Evolutionary conservation across 495 filamentous ascomycete genomes (phyloP).

Genomic region (Penicillium fimorum): DNA sequence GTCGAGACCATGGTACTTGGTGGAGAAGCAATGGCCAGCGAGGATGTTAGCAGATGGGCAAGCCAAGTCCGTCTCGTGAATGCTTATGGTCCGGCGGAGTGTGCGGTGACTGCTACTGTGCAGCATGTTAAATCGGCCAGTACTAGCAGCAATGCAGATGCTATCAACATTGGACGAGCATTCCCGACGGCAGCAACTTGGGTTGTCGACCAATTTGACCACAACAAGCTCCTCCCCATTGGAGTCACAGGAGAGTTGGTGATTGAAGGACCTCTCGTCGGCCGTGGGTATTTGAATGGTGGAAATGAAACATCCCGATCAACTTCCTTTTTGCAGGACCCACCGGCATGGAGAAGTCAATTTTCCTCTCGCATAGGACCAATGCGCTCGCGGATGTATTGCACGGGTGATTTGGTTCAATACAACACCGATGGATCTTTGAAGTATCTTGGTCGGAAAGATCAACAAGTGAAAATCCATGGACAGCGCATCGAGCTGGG

Average conservation of each 20-base stretch:
- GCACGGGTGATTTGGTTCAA: slow-evolving; percentile 74
- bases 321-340: slow-evolving; percentile 28
- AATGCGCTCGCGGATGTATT: slow-evolving; percentile 44
- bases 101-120: slow-evolving; percentile 11
- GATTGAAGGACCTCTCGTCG: slow-evolving; percentile 45
- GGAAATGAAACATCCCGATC: slow-evolving; percentile 27
- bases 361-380: neutral
- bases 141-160: slow-evolving; percentile 28
- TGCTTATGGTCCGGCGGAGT: slow-evolving; percentile 43
- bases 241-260: slow-evolving; percentile 47
- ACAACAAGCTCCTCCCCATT: slow-evolving; percentile 36
- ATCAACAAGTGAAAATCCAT: slow-evolving; percentile 68
- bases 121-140: neutral
- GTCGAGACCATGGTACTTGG: slow-evolving; percentile 22
- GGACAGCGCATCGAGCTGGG: slow-evolving; percentile 58
- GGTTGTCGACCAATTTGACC: slow-evolving; percentile 2
- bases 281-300: slow-evolving; percentile 41
- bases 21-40: slow-evolving; percentile 21
- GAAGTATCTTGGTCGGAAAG: slow-evolving; percentile 67
- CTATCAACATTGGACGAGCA: slow-evolving; percentile 15
- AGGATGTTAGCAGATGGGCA: slow-evolving; percentile 19
- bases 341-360: slow-evolving; percentile 3
- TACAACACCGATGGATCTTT: slow-evolving; percentile 65
- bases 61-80: slow-evolving; percentile 20
- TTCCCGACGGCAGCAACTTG: neutral